Evolutionary conservation across 495 filamentous ascomycete species (phyloP), one percentile per base, ranked within the genome.

Genomic region (Penicillium soppii): DNA sequence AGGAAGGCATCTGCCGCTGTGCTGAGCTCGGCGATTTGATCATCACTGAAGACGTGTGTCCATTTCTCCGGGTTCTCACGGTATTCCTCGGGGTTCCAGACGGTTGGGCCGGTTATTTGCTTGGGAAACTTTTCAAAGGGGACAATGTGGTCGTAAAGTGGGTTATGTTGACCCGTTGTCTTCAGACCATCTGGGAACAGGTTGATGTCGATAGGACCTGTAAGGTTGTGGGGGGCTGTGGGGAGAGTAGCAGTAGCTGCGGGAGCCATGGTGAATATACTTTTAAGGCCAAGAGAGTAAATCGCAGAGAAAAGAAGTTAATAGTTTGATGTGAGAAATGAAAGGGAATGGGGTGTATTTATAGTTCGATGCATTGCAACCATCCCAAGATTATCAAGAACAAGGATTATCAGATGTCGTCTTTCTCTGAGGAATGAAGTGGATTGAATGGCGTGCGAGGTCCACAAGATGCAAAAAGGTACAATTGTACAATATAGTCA

Each of bases 161-260:
- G 90, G 4, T 80, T 75, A 53, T 90, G 85, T 66, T 94, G 90
- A 26, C 89, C 90, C 2, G 84, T 88, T 5, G 87, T 90, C 58
- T 80, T 78, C 43, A 79, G 58, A 7, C 76, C 74, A 54, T 79
- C 75, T 16, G 77, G 77, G 50, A 79, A 80, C 56, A 61, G 30
- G 16, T 71, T 66, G 25, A 59, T 47, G 15, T 70, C 63, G 22
- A 65, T 53, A 33, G 55, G 35, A 35, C 50, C 50, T n/a, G 38
- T 37, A 10, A 70, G 56, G 22, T 64, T 52, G 45, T 73, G 70
- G n/a, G 66, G 62, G n/a, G 64, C 57, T 1, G 59, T 62, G 19
- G 66, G 56, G 22, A 57, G 52, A 29, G 59, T 32, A 21, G 58
- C 53, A n/a, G 67, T 68, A 39, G 71, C 61, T 35, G 65, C 69